Percentiles rank a stretch among this genome's conserved stretches.
Evolutionary conservation across 2,329 filamentous ascomycete species (phyloP).

Genomic region (Fusarium sp.): DNA sequence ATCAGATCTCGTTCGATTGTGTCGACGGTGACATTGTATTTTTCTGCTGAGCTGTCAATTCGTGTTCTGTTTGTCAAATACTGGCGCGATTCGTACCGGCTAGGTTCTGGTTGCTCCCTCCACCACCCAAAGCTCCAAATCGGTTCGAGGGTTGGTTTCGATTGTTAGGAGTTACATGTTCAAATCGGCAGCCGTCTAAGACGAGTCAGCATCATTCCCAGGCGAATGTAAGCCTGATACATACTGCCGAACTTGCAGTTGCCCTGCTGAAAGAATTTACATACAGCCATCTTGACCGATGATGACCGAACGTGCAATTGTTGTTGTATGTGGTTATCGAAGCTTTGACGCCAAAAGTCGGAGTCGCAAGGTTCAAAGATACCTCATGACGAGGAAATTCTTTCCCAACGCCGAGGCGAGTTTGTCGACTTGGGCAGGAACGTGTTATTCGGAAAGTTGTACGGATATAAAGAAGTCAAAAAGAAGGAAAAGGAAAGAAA

Average conservation of each 20-base stretch:
- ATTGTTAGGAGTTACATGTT: slow-evolving; percentile 60
- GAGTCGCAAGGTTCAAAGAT: slow-evolving; percentile 31
- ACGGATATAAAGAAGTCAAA: slow-evolving; percentile 4
- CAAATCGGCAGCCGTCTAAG: slow-evolving; percentile 66
- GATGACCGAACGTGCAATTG: slow-evolving; percentile 5
- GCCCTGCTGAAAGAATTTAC: slow-evolving; percentile 65
- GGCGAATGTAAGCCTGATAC: slow-evolving; percentile 37
- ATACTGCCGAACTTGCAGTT: slow-evolving; percentile 66
- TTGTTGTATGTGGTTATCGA: slow-evolving; percentile 6
- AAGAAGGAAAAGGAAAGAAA: slow-evolving; percentile 9
- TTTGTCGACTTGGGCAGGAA: not conserved
- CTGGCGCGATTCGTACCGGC: slow-evolving; percentile 33
- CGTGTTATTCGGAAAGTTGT: not conserved
- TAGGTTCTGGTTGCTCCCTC: slow-evolving; percentile 42
- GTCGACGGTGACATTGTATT: slow-evolving; percentile 68
- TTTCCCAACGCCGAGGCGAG: slow-evolving; percentile 1
- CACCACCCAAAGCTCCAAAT: slow-evolving; percentile 65
- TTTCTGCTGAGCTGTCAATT: slow-evolving; percentile 45
- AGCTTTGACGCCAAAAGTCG: slow-evolving; percentile 27
- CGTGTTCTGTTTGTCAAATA: not conserved
- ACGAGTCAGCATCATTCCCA: slow-evolving; percentile 23
- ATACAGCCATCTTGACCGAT: slow-evolving; percentile 56
- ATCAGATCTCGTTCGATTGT: slow-evolving; percentile 76
- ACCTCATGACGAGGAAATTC: slow-evolving; percentile 42
- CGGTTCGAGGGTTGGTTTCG: slow-evolving; percentile 63